phyloP scores from a whole-genome alignment of 176 grass and related monocot genomes.

The Avena eriantha region DNA sequence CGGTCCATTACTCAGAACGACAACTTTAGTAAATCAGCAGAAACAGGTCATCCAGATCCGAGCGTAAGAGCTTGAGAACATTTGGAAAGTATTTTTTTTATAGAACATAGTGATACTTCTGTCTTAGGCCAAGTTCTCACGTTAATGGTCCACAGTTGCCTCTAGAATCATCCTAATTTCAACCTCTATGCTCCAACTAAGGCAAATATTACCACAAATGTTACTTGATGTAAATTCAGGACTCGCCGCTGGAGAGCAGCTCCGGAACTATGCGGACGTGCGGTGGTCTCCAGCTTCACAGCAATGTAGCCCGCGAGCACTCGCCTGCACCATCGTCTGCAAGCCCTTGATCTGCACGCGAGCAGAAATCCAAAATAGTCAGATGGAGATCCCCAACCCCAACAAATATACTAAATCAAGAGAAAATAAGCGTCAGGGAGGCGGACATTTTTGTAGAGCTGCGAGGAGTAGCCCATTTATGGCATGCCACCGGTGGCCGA shows the following conservation, averaged over 20 bases:
- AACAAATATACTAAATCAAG: constrained; percentile 32
- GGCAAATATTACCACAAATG: neutral
- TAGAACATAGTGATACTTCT: too few relatives aligned
- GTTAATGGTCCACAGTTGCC: neutral
- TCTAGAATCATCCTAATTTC: neutral
- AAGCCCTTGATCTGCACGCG: constrained; percentile 62
- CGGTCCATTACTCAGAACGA: too few relatives aligned
- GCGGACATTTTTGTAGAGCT: constrained; percentile 64
- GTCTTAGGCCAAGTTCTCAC: neutral
- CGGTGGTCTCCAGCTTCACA: constrained; percentile 71
- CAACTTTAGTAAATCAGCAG: too few relatives aligned
- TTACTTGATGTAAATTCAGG: neutral
- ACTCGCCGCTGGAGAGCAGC: constrained; percentile 79
- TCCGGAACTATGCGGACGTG: too few relatives aligned
- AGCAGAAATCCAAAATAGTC: constrained; percentile 16
- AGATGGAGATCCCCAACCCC: constrained; percentile 48
- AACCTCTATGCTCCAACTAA: neutral
- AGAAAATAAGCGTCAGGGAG: neutral
- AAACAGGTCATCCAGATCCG: too few relatives aligned
- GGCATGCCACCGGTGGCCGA: constrained; percentile 4
- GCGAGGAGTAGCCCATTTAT: constrained; percentile 40
- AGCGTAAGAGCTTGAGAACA: too few relatives aligned
- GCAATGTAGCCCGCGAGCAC: constrained; percentile 62
- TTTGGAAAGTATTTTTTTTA: too few relatives aligned
- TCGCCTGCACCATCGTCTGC: constrained; percentile 67